A percentile compares a stretch with the other conserved stretches of the same genome.
These are phyloP conservation scores for Penicillium sclerotigenum DNA, from an alignment of 2,329 filamentous ascomycete species.

Conservation along the genomic window DNA sequence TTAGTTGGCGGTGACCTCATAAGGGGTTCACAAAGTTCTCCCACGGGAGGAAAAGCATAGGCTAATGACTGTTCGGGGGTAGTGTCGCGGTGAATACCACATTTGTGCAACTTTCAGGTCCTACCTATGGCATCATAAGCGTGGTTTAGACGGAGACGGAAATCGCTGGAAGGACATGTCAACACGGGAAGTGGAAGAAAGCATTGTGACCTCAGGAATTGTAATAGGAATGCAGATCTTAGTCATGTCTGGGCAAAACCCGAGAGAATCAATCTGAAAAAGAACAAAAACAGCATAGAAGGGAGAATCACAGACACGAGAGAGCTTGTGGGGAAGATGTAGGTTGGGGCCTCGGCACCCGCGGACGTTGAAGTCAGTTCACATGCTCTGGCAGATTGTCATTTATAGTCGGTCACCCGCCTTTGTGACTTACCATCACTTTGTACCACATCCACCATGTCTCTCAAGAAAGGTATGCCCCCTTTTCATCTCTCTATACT, in stretches of 20 bases:
- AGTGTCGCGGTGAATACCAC: constrained; percentile 15
- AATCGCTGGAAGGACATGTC: not conserved
- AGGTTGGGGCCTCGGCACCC: constrained; percentile 20
- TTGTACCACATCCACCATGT: constrained; percentile 52
- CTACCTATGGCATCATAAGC: constrained; percentile 1
- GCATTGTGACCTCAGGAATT: not conserved
- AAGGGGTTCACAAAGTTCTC: not conserved
- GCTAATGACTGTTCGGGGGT: not conserved
- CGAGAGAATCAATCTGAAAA: not conserved
- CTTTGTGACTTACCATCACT: not conserved
- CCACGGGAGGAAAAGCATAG: constrained; percentile 14
- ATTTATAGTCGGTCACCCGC: constrained; percentile 23
- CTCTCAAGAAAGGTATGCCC: constrained; percentile 67
- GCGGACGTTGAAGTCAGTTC: constrained; percentile 12
- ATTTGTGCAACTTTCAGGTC: constrained; percentile 16
- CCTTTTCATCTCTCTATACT: not conserved
- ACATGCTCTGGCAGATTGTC: constrained; percentile 25
- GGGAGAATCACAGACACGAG: constrained; percentile 1
- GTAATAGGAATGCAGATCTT: not conserved
- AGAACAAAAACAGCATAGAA: not conserved
- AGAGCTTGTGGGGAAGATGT: constrained; percentile 6
- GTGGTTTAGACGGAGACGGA: constrained; percentile 4
- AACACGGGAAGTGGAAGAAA: not conserved
- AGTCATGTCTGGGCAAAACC: not conserved
- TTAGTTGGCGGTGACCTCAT: constrained; percentile 25